Percentiles rank a stretch among this genome's conserved stretches.
These are phyloP conservation scores for Paraphoma chrysanthemicola DNA, from an alignment of 2,329 filamentous ascomycete species.

Conservation along the genomic window DNA sequence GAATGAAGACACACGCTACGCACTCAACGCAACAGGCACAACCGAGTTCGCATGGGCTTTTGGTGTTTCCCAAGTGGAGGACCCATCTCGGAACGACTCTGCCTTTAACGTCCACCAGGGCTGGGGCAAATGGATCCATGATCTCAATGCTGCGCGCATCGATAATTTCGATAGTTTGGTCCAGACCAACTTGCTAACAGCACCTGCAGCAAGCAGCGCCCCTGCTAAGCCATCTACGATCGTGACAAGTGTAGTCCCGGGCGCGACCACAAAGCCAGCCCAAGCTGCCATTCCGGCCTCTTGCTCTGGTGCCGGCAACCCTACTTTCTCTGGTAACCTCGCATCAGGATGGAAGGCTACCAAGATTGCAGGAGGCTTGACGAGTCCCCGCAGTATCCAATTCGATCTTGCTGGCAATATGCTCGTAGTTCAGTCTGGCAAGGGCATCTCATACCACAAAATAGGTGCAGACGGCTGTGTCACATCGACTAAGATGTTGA, in stretches of 20 bases:
- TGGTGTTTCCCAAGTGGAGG: slow-evolving; percentile 32
- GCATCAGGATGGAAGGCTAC: slow-evolving; percentile 43
- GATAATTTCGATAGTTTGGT: slow-evolving; percentile 39
- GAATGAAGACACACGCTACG: slow-evolving; percentile 35
- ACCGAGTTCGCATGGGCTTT: slow-evolving; percentile 43
- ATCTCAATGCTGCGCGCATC: slow-evolving; percentile 39
- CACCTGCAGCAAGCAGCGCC: slow-evolving; percentile 24
- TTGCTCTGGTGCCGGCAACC: slow-evolving; percentile 36
- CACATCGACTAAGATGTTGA: slow-evolving; percentile 39
- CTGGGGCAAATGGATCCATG: slow-evolving; percentile 42
- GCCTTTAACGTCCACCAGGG: slow-evolving; percentile 41
- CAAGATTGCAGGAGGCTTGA: slow-evolving; percentile 39
- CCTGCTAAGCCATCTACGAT: slow-evolving; percentile 28
- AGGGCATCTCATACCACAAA: slow-evolving; percentile 40
- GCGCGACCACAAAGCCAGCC: slow-evolving; percentile 20
- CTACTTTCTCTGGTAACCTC: slow-evolving; percentile 29
- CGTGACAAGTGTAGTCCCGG: slow-evolving; percentile 27
- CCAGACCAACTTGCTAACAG: slow-evolving; percentile 37
- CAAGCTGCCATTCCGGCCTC: slow-evolving; percentile 37
- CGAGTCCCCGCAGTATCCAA: slow-evolving; percentile 38
- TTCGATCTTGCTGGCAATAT: slow-evolving; percentile 43
- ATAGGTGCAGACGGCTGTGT: slow-evolving; percentile 38
- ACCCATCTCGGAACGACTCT: slow-evolving; percentile 38
- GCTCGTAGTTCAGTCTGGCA: slow-evolving; percentile 43
- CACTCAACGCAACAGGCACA: slow-evolving; percentile 32